Evolutionary conservation across 495 filamentous ascomycete genomes (phyloP).

Genomic region (Cercophora samala): DNA sequence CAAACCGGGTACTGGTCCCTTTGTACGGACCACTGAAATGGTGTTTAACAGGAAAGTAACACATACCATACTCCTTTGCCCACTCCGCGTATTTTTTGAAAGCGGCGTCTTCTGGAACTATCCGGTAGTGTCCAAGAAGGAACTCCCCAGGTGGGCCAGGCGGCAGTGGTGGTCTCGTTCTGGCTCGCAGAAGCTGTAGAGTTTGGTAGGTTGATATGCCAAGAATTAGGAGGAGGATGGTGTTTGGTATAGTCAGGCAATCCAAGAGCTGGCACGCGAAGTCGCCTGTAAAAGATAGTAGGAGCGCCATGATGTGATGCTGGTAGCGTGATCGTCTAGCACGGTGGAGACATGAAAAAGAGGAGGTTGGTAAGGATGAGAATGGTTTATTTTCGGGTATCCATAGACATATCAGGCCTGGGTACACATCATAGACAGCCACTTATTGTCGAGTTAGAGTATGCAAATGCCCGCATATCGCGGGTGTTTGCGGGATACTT

Average conservation of each 20-base stretch:
- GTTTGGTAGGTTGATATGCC: not conserved
- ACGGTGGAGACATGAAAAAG: not conserved
- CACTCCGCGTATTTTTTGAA: conserved; percentile 43
- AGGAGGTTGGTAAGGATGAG: not conserved
- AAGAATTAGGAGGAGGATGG: not conserved
- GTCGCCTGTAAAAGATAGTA: not conserved
- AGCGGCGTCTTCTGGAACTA: conserved; percentile 39
- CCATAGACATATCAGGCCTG: not conserved
- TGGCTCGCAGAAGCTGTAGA: not conserved
- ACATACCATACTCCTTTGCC: conserved; percentile 39
- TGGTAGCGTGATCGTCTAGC: not conserved
- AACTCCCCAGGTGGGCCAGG: conserved; percentile 41
- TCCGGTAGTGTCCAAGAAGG: conserved; percentile 42
- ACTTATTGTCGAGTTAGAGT: not conserved
- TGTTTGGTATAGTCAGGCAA: not conserved
- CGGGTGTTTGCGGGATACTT: not conserved
- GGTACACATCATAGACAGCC: not conserved
- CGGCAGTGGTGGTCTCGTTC: conserved; percentile 29
- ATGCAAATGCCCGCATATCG: not conserved
- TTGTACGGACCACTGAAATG: no score
- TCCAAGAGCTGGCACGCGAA: not conserved
- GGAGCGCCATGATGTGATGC: not conserved
- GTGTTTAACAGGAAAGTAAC: not conserved
- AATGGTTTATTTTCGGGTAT: not conserved
- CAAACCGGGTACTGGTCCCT: not conserved